These are phyloP conservation scores for Stagonosporopsis cucurbitacearum DNA, from an alignment of 2,329 filamentous ascomycete species.

Conservation along the genomic window DNA sequence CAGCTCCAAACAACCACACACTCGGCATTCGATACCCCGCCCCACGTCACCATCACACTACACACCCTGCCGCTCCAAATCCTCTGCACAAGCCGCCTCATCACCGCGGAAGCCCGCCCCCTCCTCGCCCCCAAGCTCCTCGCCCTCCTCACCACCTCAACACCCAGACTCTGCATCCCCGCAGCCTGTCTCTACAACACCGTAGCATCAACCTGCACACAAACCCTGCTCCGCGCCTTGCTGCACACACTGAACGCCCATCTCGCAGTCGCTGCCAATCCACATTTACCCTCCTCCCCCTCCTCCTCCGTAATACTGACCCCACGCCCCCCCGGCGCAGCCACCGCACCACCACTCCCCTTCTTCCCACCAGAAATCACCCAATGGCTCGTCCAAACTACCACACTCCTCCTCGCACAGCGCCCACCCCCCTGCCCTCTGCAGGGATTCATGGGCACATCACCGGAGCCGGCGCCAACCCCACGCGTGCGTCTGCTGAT, in stretches of 20 bases:
- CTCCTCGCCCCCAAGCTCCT: constrained; percentile 6
- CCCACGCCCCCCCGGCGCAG: too few relatives aligned
- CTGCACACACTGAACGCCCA: constrained; percentile 1
- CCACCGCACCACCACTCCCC: not conserved
- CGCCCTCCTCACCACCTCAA: not conserved
- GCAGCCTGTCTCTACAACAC: constrained; percentile 3
- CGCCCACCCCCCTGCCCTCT: not conserved
- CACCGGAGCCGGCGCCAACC: too few relatives aligned
- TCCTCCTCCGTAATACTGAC: too few relatives aligned
- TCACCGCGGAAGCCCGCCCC: constrained; percentile 6
- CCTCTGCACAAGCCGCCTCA: constrained; percentile 9
- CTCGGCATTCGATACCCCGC: not conserved
- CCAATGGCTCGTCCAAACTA: constrained; percentile 8
- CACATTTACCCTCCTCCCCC: not conserved
- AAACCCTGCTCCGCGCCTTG: not conserved
- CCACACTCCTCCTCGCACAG: constrained; percentile 9
- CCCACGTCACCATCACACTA: constrained; percentile 1
- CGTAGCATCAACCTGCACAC: not conserved
- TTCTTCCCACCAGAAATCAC: not conserved
- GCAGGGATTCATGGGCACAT: constrained; percentile 10
- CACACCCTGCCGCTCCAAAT: constrained; percentile 12
- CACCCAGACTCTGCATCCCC: constrained; percentile 1
- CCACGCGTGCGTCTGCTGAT: constrained; percentile 8
- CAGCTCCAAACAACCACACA: not conserved
- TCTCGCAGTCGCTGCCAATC: not conserved